Percentiles rank a stretch among this genome's conserved stretches.
These are phyloP conservation scores for Glarea lozoyensis DNA, from an alignment of 495 filamentous ascomycete genomes.

Conservation along the genomic window DNA sequence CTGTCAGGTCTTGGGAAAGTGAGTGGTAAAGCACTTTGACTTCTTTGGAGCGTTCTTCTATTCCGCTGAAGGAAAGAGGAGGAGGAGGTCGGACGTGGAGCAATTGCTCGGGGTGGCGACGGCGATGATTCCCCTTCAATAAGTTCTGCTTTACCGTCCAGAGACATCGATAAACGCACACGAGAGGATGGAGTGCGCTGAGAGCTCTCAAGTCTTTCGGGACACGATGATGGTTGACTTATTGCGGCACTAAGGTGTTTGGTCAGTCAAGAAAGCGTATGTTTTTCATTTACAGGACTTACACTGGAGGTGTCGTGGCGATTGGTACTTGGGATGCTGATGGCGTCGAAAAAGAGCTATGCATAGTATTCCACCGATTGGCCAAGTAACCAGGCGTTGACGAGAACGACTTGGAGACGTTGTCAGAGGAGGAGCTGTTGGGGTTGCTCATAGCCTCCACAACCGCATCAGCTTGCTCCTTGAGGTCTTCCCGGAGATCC, in stretches of 20 bases:
- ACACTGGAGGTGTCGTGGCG: slow-evolving; percentile 18
- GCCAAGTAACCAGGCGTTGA: slow-evolving; percentile 22
- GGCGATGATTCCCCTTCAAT: slow-evolving; percentile 62
- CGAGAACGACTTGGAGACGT: slow-evolving; percentile 16
- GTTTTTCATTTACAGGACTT: slow-evolving; percentile 18
- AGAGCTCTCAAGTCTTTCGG: slow-evolving; percentile 10
- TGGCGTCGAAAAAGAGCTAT: slow-evolving; percentile 19
- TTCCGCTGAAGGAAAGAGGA: slow-evolving; percentile 38
- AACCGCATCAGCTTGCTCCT: neutral
- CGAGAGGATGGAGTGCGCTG: slow-evolving; percentile 27
- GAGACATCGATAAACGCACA: slow-evolving; percentile 61
- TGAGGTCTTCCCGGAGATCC: no score
- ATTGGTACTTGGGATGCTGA: slow-evolving; percentile 5
- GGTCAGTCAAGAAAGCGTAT: slow-evolving; percentile 5
- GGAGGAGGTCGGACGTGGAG: slow-evolving; percentile 17
- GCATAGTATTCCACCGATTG: slow-evolving; percentile 20
- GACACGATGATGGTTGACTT: slow-evolving; percentile 23
- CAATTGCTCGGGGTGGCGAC: slow-evolving; percentile 53
- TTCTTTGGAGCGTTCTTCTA: slow-evolving; percentile 48
- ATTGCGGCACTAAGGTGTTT: slow-evolving; percentile 7
- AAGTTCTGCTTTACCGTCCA: slow-evolving; percentile 78
- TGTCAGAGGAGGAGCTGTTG: slow-evolving; percentile 8
- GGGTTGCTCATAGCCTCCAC: neutral
- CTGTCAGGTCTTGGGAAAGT: slow-evolving; percentile 1
- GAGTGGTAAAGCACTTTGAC: slow-evolving; percentile 46